A percentile compares a stretch with the other conserved stretches of the same genome.
phyloP scores from a whole-genome alignment of 345 rosid species.

The rapeseed (Brassica napus) region Da-Ae NC_063440.1:20171001-20171500 shows the following conservation, averaged over 20 bases:
- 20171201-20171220: not conserved
- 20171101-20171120: not conserved
- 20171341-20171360: not conserved
- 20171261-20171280: not conserved
- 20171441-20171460: not conserved
- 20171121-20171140: not conserved
- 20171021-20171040: no score
- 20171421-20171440: not conserved
- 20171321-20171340: no score
- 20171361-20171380: not conserved
- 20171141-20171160: not conserved
- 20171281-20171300: not conserved
- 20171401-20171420: no score
- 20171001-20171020: no score
- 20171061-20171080: no score
- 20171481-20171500: constrained; percentile 53
- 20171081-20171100: not conserved
- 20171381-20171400: not conserved
- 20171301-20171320: not conserved
- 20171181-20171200: not conserved
- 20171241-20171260: not conserved
- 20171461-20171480: constrained; percentile 49
- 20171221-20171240: not conserved
- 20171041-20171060: no score
- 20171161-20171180: not conserved